Evolutionary conservation across 2,329 filamentous ascomycete species (phyloP).

Genomic region (Curvularia spicifera): DNA sequence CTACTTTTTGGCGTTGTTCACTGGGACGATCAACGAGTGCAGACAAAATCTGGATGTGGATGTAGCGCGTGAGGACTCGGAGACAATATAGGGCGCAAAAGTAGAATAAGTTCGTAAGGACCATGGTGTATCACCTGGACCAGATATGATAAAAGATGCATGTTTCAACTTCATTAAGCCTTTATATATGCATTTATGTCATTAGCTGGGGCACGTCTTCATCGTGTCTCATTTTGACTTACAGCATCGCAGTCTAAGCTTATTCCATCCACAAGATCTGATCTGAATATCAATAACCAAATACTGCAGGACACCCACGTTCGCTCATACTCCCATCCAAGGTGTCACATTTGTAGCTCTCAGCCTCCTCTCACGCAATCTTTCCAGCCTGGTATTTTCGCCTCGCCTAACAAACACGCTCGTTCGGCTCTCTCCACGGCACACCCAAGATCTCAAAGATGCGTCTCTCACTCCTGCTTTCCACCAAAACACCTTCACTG

Average conservation of each 20-base stretch:
- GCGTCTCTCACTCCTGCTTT: constrained; percentile 74
- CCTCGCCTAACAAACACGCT: constrained; percentile 38
- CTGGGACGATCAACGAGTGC: constrained; percentile 11
- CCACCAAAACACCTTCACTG: constrained; percentile 72
- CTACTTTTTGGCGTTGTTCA: constrained; percentile 28
- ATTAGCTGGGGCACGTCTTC: not conserved
- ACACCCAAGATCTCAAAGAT: constrained; percentile 86
- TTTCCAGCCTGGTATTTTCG: not conserved
- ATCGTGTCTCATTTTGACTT: not conserved
- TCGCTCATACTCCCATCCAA: not conserved
- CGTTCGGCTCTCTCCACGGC: constrained; percentile 71
- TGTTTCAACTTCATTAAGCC: not conserved
- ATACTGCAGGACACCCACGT: not conserved
- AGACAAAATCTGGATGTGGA: constrained; percentile 29
- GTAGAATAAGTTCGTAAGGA: not conserved
- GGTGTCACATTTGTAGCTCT: not conserved
- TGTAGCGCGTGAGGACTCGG: constrained; percentile 11
- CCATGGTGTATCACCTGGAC: no score
- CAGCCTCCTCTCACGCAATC: not conserved
- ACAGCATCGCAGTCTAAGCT: not conserved
- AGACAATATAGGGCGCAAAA: constrained; percentile 1
- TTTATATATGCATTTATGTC: not conserved
- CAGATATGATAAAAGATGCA: not conserved
- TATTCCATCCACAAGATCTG: not conserved
- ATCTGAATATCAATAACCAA: not conserved